Conservation (phyloP, 2,329 filamentous ascomycete genomes). For the Aspergillus sp. region DNA sequence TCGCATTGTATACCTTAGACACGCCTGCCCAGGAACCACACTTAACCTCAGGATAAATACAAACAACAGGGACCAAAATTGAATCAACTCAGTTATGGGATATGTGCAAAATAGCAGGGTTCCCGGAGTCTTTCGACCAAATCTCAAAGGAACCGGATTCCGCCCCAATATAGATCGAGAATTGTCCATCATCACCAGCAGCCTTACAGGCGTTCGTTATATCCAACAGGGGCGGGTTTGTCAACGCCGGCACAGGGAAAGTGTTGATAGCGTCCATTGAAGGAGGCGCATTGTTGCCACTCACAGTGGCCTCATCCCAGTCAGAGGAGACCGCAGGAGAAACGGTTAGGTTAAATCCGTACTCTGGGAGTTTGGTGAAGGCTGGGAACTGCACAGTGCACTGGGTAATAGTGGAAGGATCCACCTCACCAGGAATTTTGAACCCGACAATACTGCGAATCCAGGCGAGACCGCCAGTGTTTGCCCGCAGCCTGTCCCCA, state of each 20-base stretch:
- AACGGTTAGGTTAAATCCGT: slow-evolving; percentile 12
- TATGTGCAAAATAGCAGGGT: slow-evolving; percentile 13
- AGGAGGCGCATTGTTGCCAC: slow-evolving; percentile 11
- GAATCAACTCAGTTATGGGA: background rate
- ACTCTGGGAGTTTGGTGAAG: slow-evolving; percentile 2
- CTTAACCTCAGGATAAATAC: background rate
- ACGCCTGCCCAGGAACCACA: background rate
- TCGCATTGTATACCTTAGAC: background rate
- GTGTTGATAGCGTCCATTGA: background rate
- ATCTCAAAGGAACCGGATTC: slow-evolving; percentile 13
- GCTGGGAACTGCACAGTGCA: slow-evolving; percentile 19
- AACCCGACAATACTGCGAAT: slow-evolving; percentile 14
- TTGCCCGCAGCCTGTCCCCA: slow-evolving; percentile 8
- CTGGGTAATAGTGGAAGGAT: background rate
- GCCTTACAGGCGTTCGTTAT: slow-evolving; percentile 10
- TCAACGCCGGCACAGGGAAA: slow-evolving; percentile 1
- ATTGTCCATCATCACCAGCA: slow-evolving; percentile 5
- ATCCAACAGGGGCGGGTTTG: slow-evolving; percentile 8
- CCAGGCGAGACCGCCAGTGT: slow-evolving; percentile 8
- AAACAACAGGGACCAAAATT: background rate
- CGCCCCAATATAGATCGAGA: slow-evolving; percentile 13
- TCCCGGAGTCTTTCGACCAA: slow-evolving; percentile 14
- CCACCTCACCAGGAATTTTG: slow-evolving; percentile 2
- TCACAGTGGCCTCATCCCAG: slow-evolving; percentile 15
- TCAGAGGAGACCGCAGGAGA: slow-evolving; percentile 6